Evolutionary conservation across 1,284 basidiomycete species (phyloP).

Genomic region (Sanghuangporus baumii): DNA sequence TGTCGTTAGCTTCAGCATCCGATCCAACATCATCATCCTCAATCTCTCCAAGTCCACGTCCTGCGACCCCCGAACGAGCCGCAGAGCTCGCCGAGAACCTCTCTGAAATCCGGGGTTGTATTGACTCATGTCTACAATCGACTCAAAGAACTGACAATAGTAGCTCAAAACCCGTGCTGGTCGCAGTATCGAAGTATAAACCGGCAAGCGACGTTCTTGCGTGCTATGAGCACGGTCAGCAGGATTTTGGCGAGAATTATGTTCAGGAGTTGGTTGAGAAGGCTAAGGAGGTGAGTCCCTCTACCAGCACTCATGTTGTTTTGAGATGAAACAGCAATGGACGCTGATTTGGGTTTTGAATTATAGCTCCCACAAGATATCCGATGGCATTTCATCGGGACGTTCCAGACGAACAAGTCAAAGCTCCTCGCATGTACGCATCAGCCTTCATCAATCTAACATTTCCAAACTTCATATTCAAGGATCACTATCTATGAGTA

Average conservation of each 20-base stretch:
- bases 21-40: neutral
- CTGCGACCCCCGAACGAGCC: slow-evolving; percentile 28
- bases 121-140: slow-evolving; percentile 30
- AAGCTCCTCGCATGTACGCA: slow-evolving; percentile 81
- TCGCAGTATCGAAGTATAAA: slow-evolving; percentile 95
- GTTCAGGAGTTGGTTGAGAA: slow-evolving; percentile 95
- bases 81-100: slow-evolving; percentile 49
- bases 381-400: slow-evolving; percentile 96
- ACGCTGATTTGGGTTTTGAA: neutral
- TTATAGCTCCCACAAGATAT: slow-evolving; percentile 75
- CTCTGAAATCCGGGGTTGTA: slow-evolving; percentile 41
- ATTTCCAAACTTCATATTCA: neutral
- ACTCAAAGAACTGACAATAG: slow-evolving; percentile 21
- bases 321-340: neutral
- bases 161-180: slow-evolving; percentile 39
- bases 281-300: slow-evolving; percentile 57
- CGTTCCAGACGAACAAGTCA: slow-evolving; percentile 92
- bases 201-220: slow-evolving; percentile 83
- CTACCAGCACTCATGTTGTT: neutral
- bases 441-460: neutral
- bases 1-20: neutral
- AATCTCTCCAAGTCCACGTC: neutral
- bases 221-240: slow-evolving; percentile 74
- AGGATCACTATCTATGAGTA: slow-evolving; percentile 26
- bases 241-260: slow-evolving; percentile 98